Base-by-base conservation (phyloP, 2,329 filamentous ascomycete species). In the Penicillium sclerotigenum region DNA sequence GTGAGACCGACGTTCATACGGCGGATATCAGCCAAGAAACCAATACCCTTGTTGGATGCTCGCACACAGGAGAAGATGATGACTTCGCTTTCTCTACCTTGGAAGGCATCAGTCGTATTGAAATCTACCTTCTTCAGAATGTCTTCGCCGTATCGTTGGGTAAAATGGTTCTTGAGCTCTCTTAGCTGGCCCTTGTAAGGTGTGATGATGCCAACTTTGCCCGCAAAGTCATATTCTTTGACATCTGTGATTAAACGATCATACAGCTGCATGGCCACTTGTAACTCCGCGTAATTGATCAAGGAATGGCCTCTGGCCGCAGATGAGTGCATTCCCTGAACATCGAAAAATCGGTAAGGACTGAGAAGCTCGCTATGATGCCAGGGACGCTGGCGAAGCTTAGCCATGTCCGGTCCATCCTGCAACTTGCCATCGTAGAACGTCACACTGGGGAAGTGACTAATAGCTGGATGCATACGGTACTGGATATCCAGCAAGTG, bases 1-100 rank as follows among this genome's bases (percentile, higher is more conserved):
- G 94, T 99, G 58, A 99, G 81, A 77, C 94, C 94, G 68, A 99
- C 94, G 74, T 99, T 99, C 95, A 99, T 97, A 81, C 94, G 93
- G 57, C 94, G 87, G 69, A 99, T 96, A 72, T 99, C 94, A 52
- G 90, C 89, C 83, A 99, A 88, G 84, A 99, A 99, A 81, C 94
- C 94, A 69, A 99, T 96, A 67, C 93, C 91, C 8, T 88, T 89
- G n/a, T 90, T 85, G 29, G 89, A 93, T 22, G 94, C 93, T 77
- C 94, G 87, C 59, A 99, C 94, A 73, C 95, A 99, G 38, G 94
- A 97, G 78, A 99, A 99, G 61, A 99, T 97, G 73, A 99, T 97
- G 60, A 99, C 88, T 70, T 99, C 94, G 68, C 91, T 94, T 75
- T 99, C 94, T 64, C 95, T 87, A 60, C 94, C 94, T 73, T 99